Evolutionary conservation across 352 stramenopile species (phyloP), one percentile per base, ranked within the genome.

Genomic region (Halophytophthora batemanensis): DNA sequence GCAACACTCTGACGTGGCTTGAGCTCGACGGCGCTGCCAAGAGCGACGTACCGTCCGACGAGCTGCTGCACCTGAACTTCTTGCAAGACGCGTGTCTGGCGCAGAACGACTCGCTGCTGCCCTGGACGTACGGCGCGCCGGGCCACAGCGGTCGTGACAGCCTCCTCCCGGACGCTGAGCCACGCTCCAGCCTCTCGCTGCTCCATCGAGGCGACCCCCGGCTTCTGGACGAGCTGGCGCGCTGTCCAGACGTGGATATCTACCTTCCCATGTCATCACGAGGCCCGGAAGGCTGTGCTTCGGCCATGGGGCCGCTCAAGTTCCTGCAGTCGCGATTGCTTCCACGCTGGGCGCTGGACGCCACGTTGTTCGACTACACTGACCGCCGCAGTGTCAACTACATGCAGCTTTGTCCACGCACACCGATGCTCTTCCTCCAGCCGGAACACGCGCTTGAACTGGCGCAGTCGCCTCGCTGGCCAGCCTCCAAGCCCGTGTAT

Each of bases 231-330:
- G 61, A 69, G 35, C 56, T 89, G 21, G 53, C 61, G 8, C 47
- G 69, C 36, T 88, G 78, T 40, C 60, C 69, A 0, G 75, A 84
- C 45, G 64, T 87, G 18, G 78, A 90, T 22, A 74, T 90, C 46
- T 90, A 77, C 63, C 39, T 86, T 6, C 74, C 79, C 21, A 39
- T 40, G 1, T 38, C 46, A 4, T 37, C 17, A 23, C 45, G 36
- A 61, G 59, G 31, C 40, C 75, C 36, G 43, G 70, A 28, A 49
- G 53, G 45, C 42, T 82, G 55, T 72, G 74, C 45, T 82, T 82
- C 64, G 75, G 79, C 62, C 51, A 84, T 22, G 34, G 59, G 59
- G 11, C 47, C 59, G 3, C 47, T 66, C 17, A 66, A 59, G 48
- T 66, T 66, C 46, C 41, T 73, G 15, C 44, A 67, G 13, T 64